These are phyloP conservation scores for Arachnomyces sp. DNA, from an alignment of 2,329 filamentous ascomycete genomes.

Conservation along the genomic window DNA sequence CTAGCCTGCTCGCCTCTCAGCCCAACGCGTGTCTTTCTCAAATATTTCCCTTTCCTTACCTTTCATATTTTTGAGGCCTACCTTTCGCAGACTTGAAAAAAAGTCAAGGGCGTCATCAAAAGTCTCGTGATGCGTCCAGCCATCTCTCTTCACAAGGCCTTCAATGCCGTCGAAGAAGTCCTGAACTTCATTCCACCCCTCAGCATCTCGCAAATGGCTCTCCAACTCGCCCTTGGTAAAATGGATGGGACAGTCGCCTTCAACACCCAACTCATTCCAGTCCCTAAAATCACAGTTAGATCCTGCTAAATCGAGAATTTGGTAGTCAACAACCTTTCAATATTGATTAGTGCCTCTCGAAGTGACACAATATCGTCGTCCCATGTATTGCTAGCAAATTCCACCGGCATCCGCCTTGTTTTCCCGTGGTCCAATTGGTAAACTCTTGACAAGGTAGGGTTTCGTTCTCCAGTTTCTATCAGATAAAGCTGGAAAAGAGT, in stretches of 20 bases:
- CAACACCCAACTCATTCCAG: slow-evolving; percentile 23
- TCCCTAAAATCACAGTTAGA: slow-evolving; percentile 15
- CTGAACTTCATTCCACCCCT: slow-evolving; percentile 21
- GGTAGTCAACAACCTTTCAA: slow-evolving; percentile 21
- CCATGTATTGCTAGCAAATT: slow-evolving; percentile 21
- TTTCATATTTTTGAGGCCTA: slow-evolving; percentile 22
- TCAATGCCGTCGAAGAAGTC: slow-evolving; percentile 14
- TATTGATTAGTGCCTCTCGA: slow-evolving; percentile 20
- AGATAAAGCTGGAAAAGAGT: slow-evolving; percentile 3
- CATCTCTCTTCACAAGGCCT: slow-evolving; percentile 28
- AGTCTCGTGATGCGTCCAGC: slow-evolving; percentile 29
- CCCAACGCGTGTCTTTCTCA: slow-evolving; percentile 25
- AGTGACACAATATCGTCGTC: slow-evolving; percentile 21
- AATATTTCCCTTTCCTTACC: slow-evolving; percentile 25
- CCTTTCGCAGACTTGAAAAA: slow-evolving; percentile 27
- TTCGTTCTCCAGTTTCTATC: slow-evolving; percentile 3
- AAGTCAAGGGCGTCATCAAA: slow-evolving; percentile 29
- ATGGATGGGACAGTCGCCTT: slow-evolving; percentile 22
- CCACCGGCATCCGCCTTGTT: slow-evolving; percentile 15
- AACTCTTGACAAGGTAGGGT: slow-evolving; percentile 3
- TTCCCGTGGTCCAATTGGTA: slow-evolving; percentile 7
- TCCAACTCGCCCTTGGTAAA: slow-evolving; percentile 3
- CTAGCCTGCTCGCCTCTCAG: too few species aligned
- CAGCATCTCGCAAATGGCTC: slow-evolving; percentile 15
- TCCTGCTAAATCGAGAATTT: slow-evolving; percentile 10